Conservation (phyloP, 2,329 filamentous ascomycete genomes). For the Diaporthe batatas region DNA sequence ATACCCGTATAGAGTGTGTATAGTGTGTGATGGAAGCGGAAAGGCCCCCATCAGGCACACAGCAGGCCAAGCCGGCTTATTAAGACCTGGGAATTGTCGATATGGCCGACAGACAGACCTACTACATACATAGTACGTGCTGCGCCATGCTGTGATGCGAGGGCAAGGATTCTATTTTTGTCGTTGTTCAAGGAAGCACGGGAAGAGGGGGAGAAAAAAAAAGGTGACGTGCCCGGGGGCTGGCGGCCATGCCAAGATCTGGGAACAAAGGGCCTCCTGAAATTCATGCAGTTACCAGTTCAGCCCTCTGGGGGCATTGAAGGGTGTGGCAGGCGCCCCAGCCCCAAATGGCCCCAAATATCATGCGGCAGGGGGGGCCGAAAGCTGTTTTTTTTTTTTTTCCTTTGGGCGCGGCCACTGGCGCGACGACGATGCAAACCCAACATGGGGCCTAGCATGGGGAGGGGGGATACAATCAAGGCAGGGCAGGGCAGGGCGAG, state of each 20-base stretch:
- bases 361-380: slow-evolving; percentile 13
- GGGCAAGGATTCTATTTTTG: slow-evolving; percentile 34
- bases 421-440: slow-evolving; percentile 30
- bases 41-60: not conserved
- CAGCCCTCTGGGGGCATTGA: slow-evolving; percentile 18
- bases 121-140: not conserved
- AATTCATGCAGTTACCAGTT: slow-evolving; percentile 15
- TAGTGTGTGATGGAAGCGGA: not conserved
- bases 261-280: slow-evolving; percentile 4
- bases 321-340: slow-evolving; percentile 9
- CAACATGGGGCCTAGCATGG: slow-evolving; percentile 20
- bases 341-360: not conserved
- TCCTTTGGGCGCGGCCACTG: not conserved
- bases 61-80: not conserved
- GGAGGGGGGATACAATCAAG: slow-evolving; percentile 1
- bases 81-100: slow-evolving; percentile 8
- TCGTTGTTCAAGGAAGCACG: not conserved
- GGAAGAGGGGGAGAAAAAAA: not conserved
- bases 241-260: slow-evolving; percentile 23
- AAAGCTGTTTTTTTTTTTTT: not conserved
- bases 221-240: slow-evolving; percentile 12
- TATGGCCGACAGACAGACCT: slow-evolving; percentile 13
- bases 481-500: not conserved
- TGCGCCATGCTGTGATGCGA: slow-evolving; percentile 30
- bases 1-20: not conserved